A percentile compares a stretch with the other conserved stretches of the same genome.
Evolutionary conservation across 768 basidiomycete species (phyloP).

Genomic region (Scleroderma bovista): DNA sequence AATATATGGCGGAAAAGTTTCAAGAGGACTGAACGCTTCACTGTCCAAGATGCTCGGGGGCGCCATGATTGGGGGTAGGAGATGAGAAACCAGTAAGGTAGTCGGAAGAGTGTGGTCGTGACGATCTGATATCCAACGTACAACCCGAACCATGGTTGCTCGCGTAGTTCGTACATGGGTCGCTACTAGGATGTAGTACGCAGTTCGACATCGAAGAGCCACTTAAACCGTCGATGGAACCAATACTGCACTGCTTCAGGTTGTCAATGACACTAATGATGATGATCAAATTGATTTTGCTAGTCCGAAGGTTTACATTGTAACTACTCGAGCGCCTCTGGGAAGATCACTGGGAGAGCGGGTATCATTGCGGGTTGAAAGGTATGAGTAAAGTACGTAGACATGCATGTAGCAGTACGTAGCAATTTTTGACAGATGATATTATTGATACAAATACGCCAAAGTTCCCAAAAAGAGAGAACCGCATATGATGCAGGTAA

Average conservation of each 20-base stretch:
- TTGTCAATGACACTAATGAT: too few species aligned
- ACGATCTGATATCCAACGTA: slow-evolving; percentile 17
- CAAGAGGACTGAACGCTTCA: slow-evolving; percentile 17
- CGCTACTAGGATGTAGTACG: neutral
- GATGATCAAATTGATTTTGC: neutral
- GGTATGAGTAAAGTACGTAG: neutral
- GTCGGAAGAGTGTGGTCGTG: slow-evolving; percentile 15
- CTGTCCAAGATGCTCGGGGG: slow-evolving; percentile 18
- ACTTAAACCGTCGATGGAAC: too few species aligned
- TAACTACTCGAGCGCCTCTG: too few species aligned
- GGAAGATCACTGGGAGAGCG: neutral
- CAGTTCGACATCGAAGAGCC: neutral
- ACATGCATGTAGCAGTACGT: neutral
- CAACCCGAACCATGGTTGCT: slow-evolving; percentile 8
- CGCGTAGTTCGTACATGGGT: slow-evolving; percentile 1
- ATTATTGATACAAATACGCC: slow-evolving; percentile 4
- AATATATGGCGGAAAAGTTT: slow-evolving; percentile 15
- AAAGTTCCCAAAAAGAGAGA: neutral
- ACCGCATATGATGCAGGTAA: slow-evolving; percentile 1
- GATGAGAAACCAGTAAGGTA: slow-evolving; percentile 21
- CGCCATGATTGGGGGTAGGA: slow-evolving; percentile 18
- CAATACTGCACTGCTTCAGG: too few species aligned
- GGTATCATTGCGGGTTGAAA: slow-evolving; percentile 1
- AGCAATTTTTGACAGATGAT: neutral
- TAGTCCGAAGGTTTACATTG: too few species aligned